A percentile compares a stretch with the other conserved stretches of the same genome.
Evolutionary conservation across 2,329 filamentous ascomycete species (phyloP).

Genomic region (Alternaria incomplexa): DNA sequence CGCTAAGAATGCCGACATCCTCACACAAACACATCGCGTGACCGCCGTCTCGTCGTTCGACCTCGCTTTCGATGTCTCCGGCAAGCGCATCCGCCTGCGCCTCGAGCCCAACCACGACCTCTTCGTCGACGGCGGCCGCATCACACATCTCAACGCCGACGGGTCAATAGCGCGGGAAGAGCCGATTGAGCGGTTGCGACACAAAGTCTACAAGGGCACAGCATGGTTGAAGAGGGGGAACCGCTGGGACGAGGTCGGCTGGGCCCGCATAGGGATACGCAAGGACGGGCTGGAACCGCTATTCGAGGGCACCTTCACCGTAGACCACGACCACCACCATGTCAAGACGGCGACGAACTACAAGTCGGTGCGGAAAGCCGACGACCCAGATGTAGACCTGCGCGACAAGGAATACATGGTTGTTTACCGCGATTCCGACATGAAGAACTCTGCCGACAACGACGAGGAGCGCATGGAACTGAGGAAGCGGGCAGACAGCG

Average conservation of each 20-base stretch:
- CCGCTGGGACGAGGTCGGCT: conserved; percentile 83
- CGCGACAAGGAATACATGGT: conserved; percentile 79
- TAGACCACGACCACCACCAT: conserved; percentile 85
- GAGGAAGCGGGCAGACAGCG: conserved; percentile 59
- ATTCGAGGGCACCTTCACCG: conserved; percentile 87
- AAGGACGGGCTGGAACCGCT: conserved; percentile 78
- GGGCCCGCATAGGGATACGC: conserved; percentile 80
- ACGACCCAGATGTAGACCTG: conserved; percentile 70
- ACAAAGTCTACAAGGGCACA: conserved; percentile 84
- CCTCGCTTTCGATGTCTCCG: conserved; percentile 75
- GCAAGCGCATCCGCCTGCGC: conserved; percentile 73
- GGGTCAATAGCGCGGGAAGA: conserved; percentile 73
- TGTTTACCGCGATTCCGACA: conserved; percentile 89
- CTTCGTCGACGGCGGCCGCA: conserved; percentile 73
- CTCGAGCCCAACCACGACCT: conserved; percentile 93
- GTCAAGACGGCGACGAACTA: conserved; percentile 79
- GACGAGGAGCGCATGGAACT: conserved; percentile 64
- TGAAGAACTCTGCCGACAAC: conserved; percentile 50
- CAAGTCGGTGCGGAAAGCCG: conserved; percentile 68
- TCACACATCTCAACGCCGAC: conserved; percentile 75
- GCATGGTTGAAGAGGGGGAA: conserved; percentile 77
- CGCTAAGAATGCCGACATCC: conserved; percentile 76
- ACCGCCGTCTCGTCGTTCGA: conserved; percentile 85
- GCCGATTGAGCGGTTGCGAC: conserved; percentile 71
- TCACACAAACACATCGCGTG: conserved; percentile 78